Evolutionary conservation across 768 basidiomycete genomes (phyloP).

Genomic region (Peribolospora baueri): DNA sequence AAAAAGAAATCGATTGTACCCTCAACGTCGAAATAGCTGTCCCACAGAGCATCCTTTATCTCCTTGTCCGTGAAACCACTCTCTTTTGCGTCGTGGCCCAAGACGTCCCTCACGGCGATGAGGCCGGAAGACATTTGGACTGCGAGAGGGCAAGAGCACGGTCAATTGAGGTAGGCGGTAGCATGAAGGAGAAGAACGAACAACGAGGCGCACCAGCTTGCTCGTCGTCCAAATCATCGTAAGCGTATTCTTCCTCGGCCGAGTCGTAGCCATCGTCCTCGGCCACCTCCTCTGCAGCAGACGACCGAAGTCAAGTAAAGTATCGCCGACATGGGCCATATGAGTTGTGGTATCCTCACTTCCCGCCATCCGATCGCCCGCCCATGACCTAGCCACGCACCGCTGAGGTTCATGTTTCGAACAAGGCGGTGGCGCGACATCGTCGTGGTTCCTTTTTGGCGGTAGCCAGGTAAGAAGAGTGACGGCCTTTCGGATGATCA

Average conservation of each 20-base stretch:
- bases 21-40: conserved; percentile 63
- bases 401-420: conserved; percentile 52
- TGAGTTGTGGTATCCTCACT: too few relatives aligned
- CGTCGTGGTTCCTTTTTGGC: too few relatives aligned
- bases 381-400: conserved; percentile 11
- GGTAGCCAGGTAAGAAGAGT: too few relatives aligned
- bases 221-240: conserved; percentile 7
- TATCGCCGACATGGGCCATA: too few relatives aligned
- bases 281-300: conserved; percentile 40
- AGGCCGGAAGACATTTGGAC: conserved; percentile 43
- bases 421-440: conserved; percentile 89
- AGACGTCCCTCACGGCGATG: conserved; percentile 37
- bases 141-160: conserved; percentile 15
- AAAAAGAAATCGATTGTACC: conserved; percentile 33
- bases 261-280: conserved; percentile 59
- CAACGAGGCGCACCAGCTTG: background rate
- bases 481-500: too few relatives aligned
- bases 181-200: background rate
- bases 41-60: conserved; percentile 62
- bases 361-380: conserved; percentile 1
- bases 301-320: conserved; percentile 1
- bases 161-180: background rate
- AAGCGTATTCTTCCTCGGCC: conserved; percentile 36
- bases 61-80: conserved; percentile 44
- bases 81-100: conserved; percentile 39